phyloP scores from a whole-genome alignment of 768 basidiomycete genomes.

The Psilocybe azurescens region DNA sequence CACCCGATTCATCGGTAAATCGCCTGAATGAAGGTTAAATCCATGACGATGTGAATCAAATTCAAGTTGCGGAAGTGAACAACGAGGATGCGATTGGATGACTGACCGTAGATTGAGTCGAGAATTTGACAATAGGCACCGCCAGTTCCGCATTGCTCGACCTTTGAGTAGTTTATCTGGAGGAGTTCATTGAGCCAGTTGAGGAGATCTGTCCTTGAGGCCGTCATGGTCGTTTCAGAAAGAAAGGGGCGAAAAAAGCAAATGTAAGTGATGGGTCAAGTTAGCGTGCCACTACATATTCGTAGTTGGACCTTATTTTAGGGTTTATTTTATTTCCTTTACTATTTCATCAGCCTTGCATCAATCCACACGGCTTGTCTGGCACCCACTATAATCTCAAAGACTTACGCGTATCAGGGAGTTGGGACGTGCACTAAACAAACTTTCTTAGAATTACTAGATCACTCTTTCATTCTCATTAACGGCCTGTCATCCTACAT shows the following conservation, averaged over 20 bases:
- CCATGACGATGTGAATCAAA: slow-evolving; percentile 12
- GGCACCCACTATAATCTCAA: not conserved
- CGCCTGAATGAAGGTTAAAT: slow-evolving; percentile 53
- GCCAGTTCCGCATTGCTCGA: slow-evolving; percentile 91
- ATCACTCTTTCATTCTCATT: too few species aligned
- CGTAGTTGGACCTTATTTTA: not conserved
- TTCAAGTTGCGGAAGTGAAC: slow-evolving; percentile 9
- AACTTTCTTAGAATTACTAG: not conserved
- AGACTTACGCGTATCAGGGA: not conserved
- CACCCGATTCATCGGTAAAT: slow-evolving; percentile 89
- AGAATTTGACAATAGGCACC: slow-evolving; percentile 95
- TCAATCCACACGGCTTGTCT: not conserved
- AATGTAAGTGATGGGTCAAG: not conserved
- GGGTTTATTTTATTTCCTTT: not conserved
- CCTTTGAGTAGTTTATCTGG: slow-evolving; percentile 88
- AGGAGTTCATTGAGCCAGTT: slow-evolving; percentile 95
- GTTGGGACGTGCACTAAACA: not conserved
- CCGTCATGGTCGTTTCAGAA: slow-evolving; percentile 48
- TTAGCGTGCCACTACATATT: not conserved
- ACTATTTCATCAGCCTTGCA: not conserved
- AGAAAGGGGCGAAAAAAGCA: slow-evolving; percentile 7
- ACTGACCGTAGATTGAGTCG: slow-evolving; percentile 91
- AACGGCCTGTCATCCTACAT: too few species aligned
- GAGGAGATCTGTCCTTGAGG: slow-evolving; percentile 86
- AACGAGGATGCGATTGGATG: slow-evolving; percentile 22